Conservation (phyloP, 2,329 filamentous ascomycete genomes). For the Colletotrichum shisoi region DNA sequence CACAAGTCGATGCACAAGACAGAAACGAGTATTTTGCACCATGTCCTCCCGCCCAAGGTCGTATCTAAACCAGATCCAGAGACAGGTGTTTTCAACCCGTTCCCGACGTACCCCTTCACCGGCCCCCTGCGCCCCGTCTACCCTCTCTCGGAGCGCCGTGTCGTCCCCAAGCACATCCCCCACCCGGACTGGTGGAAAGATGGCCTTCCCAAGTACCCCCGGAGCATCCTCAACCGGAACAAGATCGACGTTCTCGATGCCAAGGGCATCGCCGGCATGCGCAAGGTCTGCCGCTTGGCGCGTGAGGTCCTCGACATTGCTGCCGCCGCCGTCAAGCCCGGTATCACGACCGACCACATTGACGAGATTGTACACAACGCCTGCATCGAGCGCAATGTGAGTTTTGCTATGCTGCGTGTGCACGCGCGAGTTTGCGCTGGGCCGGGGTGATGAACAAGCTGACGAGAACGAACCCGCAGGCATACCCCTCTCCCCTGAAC, state of each 20-base stretch:
- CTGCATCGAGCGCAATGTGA: slow-evolving; percentile 88
- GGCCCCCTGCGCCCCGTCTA: slow-evolving; percentile 87
- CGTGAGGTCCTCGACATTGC: slow-evolving; percentile 94
- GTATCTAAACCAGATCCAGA: slow-evolving; percentile 92
- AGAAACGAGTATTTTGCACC: slow-evolving; percentile 77
- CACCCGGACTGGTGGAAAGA: slow-evolving; percentile 88
- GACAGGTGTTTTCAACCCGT: slow-evolving; percentile 90
- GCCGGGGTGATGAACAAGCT: not conserved
- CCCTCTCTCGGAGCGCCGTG: slow-evolving; percentile 75
- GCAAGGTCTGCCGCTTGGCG: slow-evolving; percentile 85
- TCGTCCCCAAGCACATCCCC: slow-evolving; percentile 79
- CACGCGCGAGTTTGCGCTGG: not conserved
- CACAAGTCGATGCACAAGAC: slow-evolving; percentile 89
- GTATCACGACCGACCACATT: slow-evolving; percentile 93
- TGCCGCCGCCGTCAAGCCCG: slow-evolving; percentile 82
- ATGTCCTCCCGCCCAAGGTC: slow-evolving; percentile 77
- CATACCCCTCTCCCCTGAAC: slow-evolving; percentile 93
- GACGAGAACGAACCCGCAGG: slow-evolving; percentile 58
- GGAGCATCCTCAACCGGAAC: slow-evolving; percentile 71
- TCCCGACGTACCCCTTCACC: slow-evolving; percentile 84
- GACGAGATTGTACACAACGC: slow-evolving; percentile 96
- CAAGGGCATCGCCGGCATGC: slow-evolving; percentile 85
- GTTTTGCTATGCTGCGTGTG: slow-evolving; percentile 45
- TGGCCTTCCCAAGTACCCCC: slow-evolving; percentile 73
- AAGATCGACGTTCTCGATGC: slow-evolving; percentile 85